phyloP scores from a whole-genome alignment of 1,284 basidiomycete species.

The Irpex sp. region DNA sequence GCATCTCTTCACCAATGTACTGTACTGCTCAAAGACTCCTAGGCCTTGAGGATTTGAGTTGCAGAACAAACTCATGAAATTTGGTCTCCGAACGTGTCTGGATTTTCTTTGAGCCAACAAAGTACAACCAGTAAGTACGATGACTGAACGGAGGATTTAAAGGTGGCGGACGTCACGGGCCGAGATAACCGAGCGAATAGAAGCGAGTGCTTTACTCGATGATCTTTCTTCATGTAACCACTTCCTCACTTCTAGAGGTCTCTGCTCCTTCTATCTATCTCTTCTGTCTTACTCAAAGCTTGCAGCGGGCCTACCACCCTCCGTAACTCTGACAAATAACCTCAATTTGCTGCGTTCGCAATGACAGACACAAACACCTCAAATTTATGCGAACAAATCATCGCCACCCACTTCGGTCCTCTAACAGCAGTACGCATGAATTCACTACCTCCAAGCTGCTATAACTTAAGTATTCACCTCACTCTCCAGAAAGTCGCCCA shows the following conservation, averaged over 20 bases:
- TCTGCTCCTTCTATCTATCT: neutral
- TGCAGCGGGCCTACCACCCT: neutral
- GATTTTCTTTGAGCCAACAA: too few relatives aligned
- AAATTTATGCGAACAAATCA: conserved; percentile 13
- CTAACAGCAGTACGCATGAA: conserved; percentile 7
- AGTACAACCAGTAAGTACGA: too few relatives aligned
- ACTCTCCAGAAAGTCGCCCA: conserved; percentile 67
- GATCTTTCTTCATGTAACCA: neutral
- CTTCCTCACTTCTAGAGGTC: neutral
- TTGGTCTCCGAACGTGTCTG: too few relatives aligned
- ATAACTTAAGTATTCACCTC: neutral
- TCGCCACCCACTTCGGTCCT: conserved; percentile 10
- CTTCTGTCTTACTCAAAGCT: neutral
- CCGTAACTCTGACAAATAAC: neutral
- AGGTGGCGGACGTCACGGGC: too few relatives aligned
- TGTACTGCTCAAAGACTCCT: too few relatives aligned
- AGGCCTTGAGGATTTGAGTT: too few relatives aligned
- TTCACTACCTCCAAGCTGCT: neutral
- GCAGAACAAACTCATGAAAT: too few relatives aligned
- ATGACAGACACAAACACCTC: conserved; percentile 14
- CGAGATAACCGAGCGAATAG: neutral
- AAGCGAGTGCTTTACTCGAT: neutral
- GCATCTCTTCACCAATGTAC: too few relatives aligned
- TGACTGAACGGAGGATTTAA: too few relatives aligned
- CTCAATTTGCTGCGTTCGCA: neutral